Evolutionary conservation across 2,329 filamentous ascomycete genomes (phyloP), one percentile per base, ranked within the genome.

Genomic region (Allantophomopsis lycopodina): DNA sequence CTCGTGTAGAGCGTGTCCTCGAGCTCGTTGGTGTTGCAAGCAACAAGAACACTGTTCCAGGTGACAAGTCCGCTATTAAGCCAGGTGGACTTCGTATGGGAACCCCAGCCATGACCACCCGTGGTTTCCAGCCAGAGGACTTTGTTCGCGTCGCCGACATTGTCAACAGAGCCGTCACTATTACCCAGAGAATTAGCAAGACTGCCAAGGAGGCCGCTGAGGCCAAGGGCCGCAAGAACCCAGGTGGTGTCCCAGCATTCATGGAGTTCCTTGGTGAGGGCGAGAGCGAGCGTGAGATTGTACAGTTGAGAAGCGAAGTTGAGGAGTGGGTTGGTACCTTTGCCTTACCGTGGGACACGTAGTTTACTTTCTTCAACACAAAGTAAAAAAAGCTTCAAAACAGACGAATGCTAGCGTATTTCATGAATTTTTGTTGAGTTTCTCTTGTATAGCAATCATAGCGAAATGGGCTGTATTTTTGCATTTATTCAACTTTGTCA

Each of bases 41-140:
- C 58, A 98, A 98, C 72, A 98, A 98, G 73, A 98, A 98, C 67
- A 95, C 91, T 7, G 89, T 95, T 0, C 91, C 91, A 1, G 91
- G 89, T 34, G 91, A 98, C 64, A 85, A 81, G 57, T 94, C 87
- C 1, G 91, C 91, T 1, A 74, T 98, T 55, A 85, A 89, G 47
- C 91, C 91, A 12, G 89, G 89, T 49, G 91, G 91, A 47, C 71
- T 98, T 48, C 81, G 91, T 49, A 88, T 98, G 64, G 91, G 91
- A 41, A 91, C 89, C 0, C 91, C 91, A 0, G 91, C 91, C 50
- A 98, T 98, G 91, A 96, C 91, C 16, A 94, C 86, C 14, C 78
- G 91, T 44, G 91, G 89, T n/a, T 89, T 98, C 60, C 74, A 72
- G 50, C 79, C 88, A 53, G 77, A 81, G 40, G 91, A 98, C 62